These are phyloP conservation scores for Crithidia sp. DNA, from an alignment of 208 protist species.

Conservation along the genomic window DNA sequence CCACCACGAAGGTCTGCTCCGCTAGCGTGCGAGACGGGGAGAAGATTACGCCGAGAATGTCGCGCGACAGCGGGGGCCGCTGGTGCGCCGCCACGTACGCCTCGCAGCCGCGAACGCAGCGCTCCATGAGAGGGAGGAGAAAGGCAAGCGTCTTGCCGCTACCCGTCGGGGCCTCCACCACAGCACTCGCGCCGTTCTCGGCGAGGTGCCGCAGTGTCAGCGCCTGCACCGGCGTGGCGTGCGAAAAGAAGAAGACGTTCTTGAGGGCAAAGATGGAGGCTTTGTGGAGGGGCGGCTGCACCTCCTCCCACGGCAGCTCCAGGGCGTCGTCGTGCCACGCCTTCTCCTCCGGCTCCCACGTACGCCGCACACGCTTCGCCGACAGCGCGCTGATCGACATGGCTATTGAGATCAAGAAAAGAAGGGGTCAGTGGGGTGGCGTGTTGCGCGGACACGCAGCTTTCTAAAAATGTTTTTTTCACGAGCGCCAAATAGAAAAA, in stretches of 20 bases:
- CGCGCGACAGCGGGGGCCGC: slow-evolving; percentile 63
- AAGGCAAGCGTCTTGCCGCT: slow-evolving; percentile 98
- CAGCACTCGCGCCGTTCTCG: slow-evolving; percentile 43
- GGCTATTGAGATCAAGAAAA: not conserved
- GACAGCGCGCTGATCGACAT: slow-evolving; percentile 64
- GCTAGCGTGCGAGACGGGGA: slow-evolving; percentile 85
- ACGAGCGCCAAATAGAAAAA: too few relatives aligned
- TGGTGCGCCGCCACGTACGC: slow-evolving; percentile 44
- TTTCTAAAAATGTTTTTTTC: too few relatives aligned
- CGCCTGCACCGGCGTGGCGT: slow-evolving; percentile 91
- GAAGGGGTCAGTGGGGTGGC: not conserved
- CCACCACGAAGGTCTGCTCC: slow-evolving; percentile 89
- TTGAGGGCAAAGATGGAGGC: slow-evolving; percentile 79
- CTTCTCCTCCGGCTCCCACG: slow-evolving; percentile 86
- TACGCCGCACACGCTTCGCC: slow-evolving; percentile 76
- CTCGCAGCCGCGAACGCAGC: slow-evolving; percentile 65
- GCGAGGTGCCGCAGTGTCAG: slow-evolving; percentile 62
- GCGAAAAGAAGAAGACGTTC: slow-evolving; percentile 92
- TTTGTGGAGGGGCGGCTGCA: slow-evolving; percentile 71
- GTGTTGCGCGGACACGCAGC: not conserved
- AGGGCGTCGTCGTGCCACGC: slow-evolving; percentile 80
- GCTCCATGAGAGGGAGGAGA: slow-evolving; percentile 90
- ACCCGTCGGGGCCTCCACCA: slow-evolving; percentile 97
- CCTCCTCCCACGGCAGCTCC: slow-evolving; percentile 83
- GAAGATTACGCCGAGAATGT: slow-evolving; percentile 79